Evolutionary conservation across 352 stramenopile species (phyloP).

Genomic region (Globisporangium carolinianum): DNA sequence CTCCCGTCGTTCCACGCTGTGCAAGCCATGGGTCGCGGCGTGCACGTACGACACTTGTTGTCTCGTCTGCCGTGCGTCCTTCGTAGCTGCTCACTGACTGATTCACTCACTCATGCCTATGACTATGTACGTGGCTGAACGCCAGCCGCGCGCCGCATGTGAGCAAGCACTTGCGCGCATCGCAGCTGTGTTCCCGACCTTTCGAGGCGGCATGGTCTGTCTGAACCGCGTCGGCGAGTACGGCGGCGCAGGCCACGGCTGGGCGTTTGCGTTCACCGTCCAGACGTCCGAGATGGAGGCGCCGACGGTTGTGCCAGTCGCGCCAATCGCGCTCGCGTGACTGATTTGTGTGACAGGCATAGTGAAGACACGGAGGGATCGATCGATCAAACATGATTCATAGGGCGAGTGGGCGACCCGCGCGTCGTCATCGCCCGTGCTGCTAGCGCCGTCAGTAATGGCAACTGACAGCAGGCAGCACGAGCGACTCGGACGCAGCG

Average conservation of each 20-base stretch:
- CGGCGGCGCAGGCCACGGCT: conserved; percentile 65
- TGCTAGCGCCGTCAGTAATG: too few relatives aligned
- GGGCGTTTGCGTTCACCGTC: conserved; percentile 66
- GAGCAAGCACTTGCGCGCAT: conserved; percentile 47
- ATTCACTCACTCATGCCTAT: background rate
- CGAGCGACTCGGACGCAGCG: too few relatives aligned
- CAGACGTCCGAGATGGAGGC: conserved; percentile 49
- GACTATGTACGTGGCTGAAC: too few relatives aligned
- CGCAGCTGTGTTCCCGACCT: conserved; percentile 43
- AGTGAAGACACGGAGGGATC: background rate
- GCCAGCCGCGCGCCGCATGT: conserved; percentile 52
- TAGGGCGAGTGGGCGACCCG: background rate
- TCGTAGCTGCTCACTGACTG: background rate
- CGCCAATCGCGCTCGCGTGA: conserved; percentile 24
- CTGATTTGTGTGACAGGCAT: conserved; percentile 4
- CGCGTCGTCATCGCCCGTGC: too few relatives aligned
- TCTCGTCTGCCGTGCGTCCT: conserved; percentile 1
- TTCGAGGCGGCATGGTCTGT: conserved; percentile 77
- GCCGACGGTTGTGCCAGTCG: conserved; percentile 47
- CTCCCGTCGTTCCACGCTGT: conserved; percentile 79
- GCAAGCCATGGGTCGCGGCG: conserved; percentile 66
- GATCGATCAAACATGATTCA: background rate
- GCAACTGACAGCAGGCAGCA: too few relatives aligned
- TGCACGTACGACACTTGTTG: conserved; percentile 36
- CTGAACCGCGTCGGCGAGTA: conserved; percentile 66